These are phyloP conservation scores for Leccinellum luteum DNA, from an alignment of 768 basidiomycete genomes.

Conservation along the genomic window DNA sequence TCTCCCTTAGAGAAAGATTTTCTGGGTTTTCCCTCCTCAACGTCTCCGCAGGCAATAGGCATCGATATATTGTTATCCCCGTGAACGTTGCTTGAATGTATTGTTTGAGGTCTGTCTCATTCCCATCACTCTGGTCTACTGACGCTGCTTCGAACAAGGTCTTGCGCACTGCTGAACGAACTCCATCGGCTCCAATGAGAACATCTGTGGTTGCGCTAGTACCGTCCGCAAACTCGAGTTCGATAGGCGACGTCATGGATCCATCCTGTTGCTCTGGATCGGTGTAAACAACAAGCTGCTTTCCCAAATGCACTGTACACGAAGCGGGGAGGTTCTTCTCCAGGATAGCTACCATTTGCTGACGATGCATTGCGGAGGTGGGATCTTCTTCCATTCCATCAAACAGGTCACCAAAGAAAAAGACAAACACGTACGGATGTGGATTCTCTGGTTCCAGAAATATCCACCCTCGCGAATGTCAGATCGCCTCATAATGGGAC, in stretches of 20 bases:
- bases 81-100: constrained; percentile 36
- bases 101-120: constrained; percentile 4
- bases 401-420: background rate
- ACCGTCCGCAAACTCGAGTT: constrained; percentile 16
- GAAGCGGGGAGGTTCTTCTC: constrained; percentile 17
- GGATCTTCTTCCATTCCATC: constrained; percentile 4
- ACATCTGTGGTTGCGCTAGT: constrained; percentile 36
- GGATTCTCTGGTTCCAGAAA: constrained; percentile 23
- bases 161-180: constrained; percentile 30
- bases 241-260: constrained; percentile 21
- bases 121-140: background rate
- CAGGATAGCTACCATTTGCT: constrained; percentile 18
- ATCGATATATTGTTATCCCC: constrained; percentile 40
- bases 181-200: constrained; percentile 46
- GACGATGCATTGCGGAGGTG: constrained; percentile 19
- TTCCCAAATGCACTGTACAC: constrained; percentile 15
- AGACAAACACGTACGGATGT: constrained; percentile 14
- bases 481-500: constrained; percentile 11
- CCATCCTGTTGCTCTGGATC: constrained; percentile 17
- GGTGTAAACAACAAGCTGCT: constrained; percentile 17
- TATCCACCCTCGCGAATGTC: constrained; percentile 34
- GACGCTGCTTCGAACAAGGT: constrained; percentile 20
- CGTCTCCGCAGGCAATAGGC: constrained; percentile 32
- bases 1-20: constrained; percentile 15
- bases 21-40: constrained; percentile 26